These are phyloP conservation scores for Teunomyces stri DNA, from an alignment of 805 yeast species.

Conservation along the genomic window DNA sequence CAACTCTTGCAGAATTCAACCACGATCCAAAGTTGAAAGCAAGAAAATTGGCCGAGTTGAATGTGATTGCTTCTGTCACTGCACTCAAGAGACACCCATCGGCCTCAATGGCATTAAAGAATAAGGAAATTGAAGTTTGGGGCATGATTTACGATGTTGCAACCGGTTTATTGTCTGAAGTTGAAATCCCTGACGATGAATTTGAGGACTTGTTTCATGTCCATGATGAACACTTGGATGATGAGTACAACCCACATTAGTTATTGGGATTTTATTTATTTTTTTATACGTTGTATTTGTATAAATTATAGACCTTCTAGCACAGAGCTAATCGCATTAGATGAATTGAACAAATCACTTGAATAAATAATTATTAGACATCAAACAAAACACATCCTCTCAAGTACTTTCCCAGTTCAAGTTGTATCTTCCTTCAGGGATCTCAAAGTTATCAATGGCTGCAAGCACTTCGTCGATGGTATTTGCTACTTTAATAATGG, in stretches of 20 bases:
- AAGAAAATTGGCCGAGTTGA: conserved; percentile 67
- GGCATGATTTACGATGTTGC: conserved; percentile 84
- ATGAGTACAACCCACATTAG: conserved; percentile 23
- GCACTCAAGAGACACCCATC: conserved; percentile 64
- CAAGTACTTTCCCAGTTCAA: conserved; percentile 55
- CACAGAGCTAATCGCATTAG: background rate
- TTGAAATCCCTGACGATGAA: conserved; percentile 40
- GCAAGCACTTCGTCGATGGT: conserved; percentile 67
- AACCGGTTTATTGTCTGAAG: conserved; percentile 57
- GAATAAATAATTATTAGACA: too few species aligned
- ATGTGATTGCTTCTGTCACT: conserved; percentile 69
- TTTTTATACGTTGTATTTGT: background rate
- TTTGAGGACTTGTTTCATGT: conserved; percentile 40
- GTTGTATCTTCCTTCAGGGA: conserved; percentile 72
- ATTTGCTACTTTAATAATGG: conserved; percentile 65
- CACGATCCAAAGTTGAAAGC: conserved; percentile 52
- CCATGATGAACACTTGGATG: conserved; percentile 21
- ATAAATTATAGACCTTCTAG: background rate
- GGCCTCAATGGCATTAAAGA: conserved; percentile 62
- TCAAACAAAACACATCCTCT: background rate
- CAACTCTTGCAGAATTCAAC: conserved; percentile 46
- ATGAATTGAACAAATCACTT: background rate
- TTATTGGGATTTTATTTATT: background rate
- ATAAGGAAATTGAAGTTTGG: conserved; percentile 68
- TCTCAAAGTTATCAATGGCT: conserved; percentile 56